These are phyloP conservation scores for Tagetes erecta DNA, from an alignment of 129 eudicot genomes.

Conservation along the genomic window DNA sequence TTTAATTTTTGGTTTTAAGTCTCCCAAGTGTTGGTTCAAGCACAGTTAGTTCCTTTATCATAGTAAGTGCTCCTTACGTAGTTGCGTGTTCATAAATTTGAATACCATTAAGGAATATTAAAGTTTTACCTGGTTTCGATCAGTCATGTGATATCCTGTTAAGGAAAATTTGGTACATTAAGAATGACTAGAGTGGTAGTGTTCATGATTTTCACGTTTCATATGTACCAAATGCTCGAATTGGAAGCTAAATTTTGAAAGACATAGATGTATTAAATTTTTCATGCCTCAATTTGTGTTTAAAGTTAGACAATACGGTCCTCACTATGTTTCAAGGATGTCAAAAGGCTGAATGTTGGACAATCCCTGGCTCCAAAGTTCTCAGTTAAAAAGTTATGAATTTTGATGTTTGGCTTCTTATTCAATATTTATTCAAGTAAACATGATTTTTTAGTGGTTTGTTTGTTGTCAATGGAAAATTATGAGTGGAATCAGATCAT, in stretches of 20 bases:
- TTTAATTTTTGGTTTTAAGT: background rate
- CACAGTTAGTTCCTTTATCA: background rate
- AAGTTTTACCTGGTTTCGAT: constrained; percentile 5
- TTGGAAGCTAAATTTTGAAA: background rate
- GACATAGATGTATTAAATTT: background rate
- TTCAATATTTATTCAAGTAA: background rate
- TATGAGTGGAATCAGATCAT: constrained; percentile 7
- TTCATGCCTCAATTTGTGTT: background rate
- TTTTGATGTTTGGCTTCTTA: background rate
- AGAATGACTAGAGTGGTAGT: constrained; percentile 3
- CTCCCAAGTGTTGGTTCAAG: background rate
- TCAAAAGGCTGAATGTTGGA: background rate
- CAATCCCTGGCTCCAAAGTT: background rate
- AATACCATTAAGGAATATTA: background rate
- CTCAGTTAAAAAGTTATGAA: background rate
- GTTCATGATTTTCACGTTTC: background rate
- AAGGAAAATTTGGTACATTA: constrained; percentile 10
- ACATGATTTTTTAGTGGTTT: background rate
- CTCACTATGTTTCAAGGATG: background rate
- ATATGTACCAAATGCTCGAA: background rate
- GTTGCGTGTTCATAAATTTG: background rate
- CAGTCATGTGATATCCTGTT: background rate
- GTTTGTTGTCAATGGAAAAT: constrained; percentile 7
- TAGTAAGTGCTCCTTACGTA: background rate
- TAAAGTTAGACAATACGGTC: constrained; percentile 1